These are phyloP conservation scores for Sporisorium iseilematis-ciliati DNA, from an alignment of 1,284 basidiomycete species.

Conservation along the genomic window DNA sequence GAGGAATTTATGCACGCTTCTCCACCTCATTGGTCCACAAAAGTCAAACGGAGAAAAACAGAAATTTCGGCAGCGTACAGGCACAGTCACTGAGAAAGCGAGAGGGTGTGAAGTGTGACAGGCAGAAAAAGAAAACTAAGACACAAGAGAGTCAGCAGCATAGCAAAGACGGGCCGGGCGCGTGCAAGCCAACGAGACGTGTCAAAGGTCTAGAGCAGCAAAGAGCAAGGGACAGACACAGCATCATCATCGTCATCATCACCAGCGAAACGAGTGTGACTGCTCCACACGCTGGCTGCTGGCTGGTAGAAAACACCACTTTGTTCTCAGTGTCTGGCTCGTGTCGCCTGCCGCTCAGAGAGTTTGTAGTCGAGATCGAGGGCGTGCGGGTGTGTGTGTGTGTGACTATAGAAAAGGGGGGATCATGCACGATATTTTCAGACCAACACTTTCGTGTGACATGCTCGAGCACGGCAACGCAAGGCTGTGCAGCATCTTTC, in stretches of 20 bases:
- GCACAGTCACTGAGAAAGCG: background rate
- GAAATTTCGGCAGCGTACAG: background rate
- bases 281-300: constrained; percentile 1
- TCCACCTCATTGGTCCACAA: constrained; percentile 8
- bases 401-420: constrained; percentile 5
- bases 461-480: too few relatives aligned
- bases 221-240: too few relatives aligned
- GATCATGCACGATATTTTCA: background rate
- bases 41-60: background rate
- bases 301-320: background rate
- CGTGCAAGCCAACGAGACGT: constrained; percentile 10
- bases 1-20: constrained; percentile 9
- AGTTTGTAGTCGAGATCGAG: background rate
- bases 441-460: background rate
- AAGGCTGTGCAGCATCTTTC: background rate
- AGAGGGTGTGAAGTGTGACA: too few relatives aligned
- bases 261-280: background rate
- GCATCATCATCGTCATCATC: too few relatives aligned
- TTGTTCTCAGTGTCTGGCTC: background rate
- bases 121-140: background rate
- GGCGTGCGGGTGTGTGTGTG: background rate
- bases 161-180: background rate
- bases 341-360: background rate
- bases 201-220: background rate
- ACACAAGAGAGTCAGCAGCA: constrained; percentile 8